Conservation (phyloP, 441 rosid species). For the Capsella rubella region DNA sequence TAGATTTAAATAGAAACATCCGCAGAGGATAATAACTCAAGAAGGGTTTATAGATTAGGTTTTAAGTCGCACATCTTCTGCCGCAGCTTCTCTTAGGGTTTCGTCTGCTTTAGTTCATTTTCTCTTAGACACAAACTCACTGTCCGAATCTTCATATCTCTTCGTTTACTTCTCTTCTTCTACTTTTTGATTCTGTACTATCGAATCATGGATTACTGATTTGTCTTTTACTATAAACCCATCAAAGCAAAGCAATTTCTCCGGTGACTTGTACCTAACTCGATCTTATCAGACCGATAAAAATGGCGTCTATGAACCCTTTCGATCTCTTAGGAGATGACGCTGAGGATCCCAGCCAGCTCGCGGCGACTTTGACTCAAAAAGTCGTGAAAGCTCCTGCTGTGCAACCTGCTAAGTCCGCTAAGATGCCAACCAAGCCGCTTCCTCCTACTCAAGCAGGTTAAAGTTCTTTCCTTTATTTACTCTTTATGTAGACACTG, state of each 20-base stretch:
- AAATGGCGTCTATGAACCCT: slow-evolving; percentile 42
- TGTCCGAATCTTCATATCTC: slow-evolving; percentile 10
- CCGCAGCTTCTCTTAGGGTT: slow-evolving; percentile 43
- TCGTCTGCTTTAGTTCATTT: background rate
- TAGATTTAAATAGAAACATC: background rate
- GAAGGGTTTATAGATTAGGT: slow-evolving; percentile 37
- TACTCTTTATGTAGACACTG: background rate
- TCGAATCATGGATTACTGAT: slow-evolving; percentile 29
- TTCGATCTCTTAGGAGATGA: slow-evolving; percentile 42
- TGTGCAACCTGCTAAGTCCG: slow-evolving; percentile 31
- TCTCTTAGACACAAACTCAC: background rate
- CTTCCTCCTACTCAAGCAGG: slow-evolving; percentile 46
- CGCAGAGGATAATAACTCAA: background rate
- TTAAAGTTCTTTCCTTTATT: background rate
- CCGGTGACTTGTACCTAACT: slow-evolving; percentile 6
- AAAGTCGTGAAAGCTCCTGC: slow-evolving; percentile 38
- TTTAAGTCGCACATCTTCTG: slow-evolving; percentile 23
- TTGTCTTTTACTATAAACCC: slow-evolving; percentile 11
- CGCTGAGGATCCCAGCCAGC: slow-evolving; percentile 45
- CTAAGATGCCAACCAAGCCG: slow-evolving; percentile 35
- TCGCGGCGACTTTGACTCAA: slow-evolving; percentile 28
- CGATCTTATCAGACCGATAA: background rate
- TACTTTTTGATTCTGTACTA: background rate
- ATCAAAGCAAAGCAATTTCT: background rate
- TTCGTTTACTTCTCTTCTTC: background rate